Percentiles rank a stretch among this genome's conserved stretches.
These are phyloP conservation scores for Verticillium nubilum DNA, from an alignment of 2,329 filamentous ascomycete genomes.

Conservation along the genomic window DNA sequence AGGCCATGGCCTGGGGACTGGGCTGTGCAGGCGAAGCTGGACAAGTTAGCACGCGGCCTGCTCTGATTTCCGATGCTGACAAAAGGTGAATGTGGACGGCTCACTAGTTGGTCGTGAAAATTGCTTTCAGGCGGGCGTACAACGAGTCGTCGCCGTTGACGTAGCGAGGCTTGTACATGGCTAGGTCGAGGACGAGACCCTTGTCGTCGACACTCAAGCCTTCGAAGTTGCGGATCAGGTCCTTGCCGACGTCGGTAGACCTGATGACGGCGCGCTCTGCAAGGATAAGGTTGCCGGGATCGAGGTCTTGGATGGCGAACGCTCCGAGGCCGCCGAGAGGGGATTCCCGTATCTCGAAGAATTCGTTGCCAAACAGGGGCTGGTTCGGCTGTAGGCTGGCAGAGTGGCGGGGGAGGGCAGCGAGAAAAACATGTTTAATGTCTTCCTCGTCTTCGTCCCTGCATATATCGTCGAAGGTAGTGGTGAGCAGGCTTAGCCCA, in stretches of 20 bases:
- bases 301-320: conserved; percentile 36
- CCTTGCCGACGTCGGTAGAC: conserved; percentile 12
- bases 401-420: background rate
- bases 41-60: background rate
- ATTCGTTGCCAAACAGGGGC: conserved; percentile 29
- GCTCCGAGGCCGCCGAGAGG: conserved; percentile 38
- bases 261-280: conserved; percentile 38
- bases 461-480: background rate
- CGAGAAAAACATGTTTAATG: background rate
- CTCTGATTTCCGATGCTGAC: no score
- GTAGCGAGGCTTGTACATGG: conserved; percentile 22
- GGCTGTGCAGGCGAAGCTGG: conserved; percentile 20
- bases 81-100: no score
- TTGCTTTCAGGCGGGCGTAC: background rate
- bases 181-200: conserved; percentile 29
- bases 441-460: background rate
- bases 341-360: conserved; percentile 35
- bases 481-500: background rate
- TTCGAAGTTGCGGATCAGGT: conserved; percentile 13
- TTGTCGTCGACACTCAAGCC: conserved; percentile 23
- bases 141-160: background rate
- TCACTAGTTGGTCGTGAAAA: background rate
- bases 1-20: conserved; percentile 26
- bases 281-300: conserved; percentile 33
- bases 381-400: background rate